Conservation (phyloP, 2,329 filamentous ascomycete species). For the Phyllosticta citribraziliensis region DNA sequence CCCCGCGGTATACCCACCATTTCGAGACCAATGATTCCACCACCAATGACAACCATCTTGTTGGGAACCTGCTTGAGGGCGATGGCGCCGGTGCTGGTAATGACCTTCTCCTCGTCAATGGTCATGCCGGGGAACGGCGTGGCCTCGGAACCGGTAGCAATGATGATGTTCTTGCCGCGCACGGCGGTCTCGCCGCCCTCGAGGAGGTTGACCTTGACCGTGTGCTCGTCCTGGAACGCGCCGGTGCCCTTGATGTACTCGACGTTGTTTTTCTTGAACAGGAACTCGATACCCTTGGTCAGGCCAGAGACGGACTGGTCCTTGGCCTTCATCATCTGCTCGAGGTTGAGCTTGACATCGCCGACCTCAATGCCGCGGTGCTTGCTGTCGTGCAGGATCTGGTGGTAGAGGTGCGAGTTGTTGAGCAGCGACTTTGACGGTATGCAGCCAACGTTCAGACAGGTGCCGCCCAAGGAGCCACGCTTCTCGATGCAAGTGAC, state of each 20-base stretch:
- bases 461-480: conserved; percentile 87
- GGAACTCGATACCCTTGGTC: conserved; percentile 95
- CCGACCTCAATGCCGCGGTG: conserved; percentile 94
- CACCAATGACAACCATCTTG: conserved; percentile 94
- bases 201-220: conserved; percentile 78
- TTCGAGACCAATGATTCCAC: conserved; percentile 96
- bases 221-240: conserved; percentile 79
- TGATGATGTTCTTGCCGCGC: conserved; percentile 92
- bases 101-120: conserved; percentile 94
- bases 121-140: conserved; percentile 94
- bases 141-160: conserved; percentile 89
- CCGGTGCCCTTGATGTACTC: conserved; percentile 95
- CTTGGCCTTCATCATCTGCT: conserved; percentile 97
- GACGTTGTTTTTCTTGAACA: conserved; percentile 98
- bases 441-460: conserved; percentile 98
- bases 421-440: conserved; percentile 98
- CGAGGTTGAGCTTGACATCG: conserved; percentile 92
- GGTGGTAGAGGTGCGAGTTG: conserved; percentile 98
- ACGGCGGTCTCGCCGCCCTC: conserved; percentile 87
- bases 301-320: conserved; percentile 78
- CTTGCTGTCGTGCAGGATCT: conserved; percentile 94
- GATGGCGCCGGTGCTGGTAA: conserved; percentile 93
- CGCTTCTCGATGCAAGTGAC: conserved; percentile 98
- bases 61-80: conserved; percentile 83
- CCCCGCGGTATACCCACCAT: conserved; percentile 53